A percentile compares a stretch with the other conserved stretches of the same genome.
These are phyloP conservation scores for Boletus vinaceobasis DNA, from an alignment of 768 basidiomycete species.

Conservation along the genomic window DNA sequence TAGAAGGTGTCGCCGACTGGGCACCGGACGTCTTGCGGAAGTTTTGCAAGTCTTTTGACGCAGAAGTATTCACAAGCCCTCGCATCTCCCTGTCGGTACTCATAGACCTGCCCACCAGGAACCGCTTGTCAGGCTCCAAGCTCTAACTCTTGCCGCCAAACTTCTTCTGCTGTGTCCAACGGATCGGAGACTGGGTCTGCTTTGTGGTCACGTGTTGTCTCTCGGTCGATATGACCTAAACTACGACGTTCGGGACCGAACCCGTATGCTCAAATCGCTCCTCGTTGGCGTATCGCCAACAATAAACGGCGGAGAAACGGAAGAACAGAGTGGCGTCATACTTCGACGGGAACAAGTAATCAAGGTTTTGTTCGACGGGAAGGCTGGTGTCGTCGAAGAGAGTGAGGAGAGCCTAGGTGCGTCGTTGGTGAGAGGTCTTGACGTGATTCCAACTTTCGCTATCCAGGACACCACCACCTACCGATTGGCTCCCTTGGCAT, in stretches of 20 bases:
- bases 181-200: slow-evolving; percentile 45
- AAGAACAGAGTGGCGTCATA: slow-evolving; percentile 66
- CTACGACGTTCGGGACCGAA: slow-evolving; percentile 90
- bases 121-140: slow-evolving; percentile 73
- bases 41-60: slow-evolving; percentile 63
- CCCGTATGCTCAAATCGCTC: slow-evolving; percentile 72
- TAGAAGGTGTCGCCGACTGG: slow-evolving; percentile 69
- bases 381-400: slow-evolving; percentile 45
- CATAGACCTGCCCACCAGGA: slow-evolving; percentile 37
- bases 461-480: slow-evolving; percentile 37
- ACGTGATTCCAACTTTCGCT: slow-evolving; percentile 3
- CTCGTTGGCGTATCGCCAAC: slow-evolving; percentile 51
- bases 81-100: background rate
- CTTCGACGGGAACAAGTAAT: slow-evolving; percentile 79
- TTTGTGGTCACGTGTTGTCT: slow-evolving; percentile 71
- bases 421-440: slow-evolving; percentile 9
- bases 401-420: slow-evolving; percentile 33
- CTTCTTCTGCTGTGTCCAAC: slow-evolving; percentile 66
- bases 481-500: slow-evolving; percentile 66
- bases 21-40: slow-evolving; percentile 89
- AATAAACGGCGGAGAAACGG: slow-evolving; percentile 35
- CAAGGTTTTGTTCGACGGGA: slow-evolving; percentile 77
- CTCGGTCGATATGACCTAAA: slow-evolving; percentile 85
- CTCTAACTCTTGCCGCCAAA: slow-evolving; percentile 84
- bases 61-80: slow-evolving; percentile 51